Evolutionary conservation across 1,284 basidiomycete genomes (phyloP), one percentile per base, ranked within the genome.

Genomic region (Stygiomarasmius scandens): DNA sequence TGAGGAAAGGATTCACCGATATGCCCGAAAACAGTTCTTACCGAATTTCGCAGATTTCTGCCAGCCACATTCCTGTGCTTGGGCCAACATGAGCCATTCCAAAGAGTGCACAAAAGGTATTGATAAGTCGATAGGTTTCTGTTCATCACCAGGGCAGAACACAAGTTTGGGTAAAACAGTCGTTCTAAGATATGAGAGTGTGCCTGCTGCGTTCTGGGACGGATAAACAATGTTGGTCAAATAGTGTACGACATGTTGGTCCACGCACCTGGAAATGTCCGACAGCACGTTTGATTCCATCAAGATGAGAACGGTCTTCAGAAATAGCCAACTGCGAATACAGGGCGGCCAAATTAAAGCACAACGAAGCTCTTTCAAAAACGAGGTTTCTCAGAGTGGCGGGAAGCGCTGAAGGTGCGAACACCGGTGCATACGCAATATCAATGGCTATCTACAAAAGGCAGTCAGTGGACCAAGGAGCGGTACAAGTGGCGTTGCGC

Each of bases 11-110:
- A 45, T 14, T 16, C n/a, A 19, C 46, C n/a, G n/a, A 49, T 5
- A 25, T 32, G 32, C 19, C 14, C 34, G 12, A 44, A 36, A 3
- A 19, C 22, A 20, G 2, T 9, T 64, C 73, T 67, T 68, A 93
- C 94, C 91, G 61, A 93, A 75, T 61, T 92, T 89, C 5, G 95
- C 96, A 5, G 38, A 16, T 64, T 91, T 86, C 69, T 97, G 95
- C 96, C 96, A 98, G 54, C 89, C 93, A 67, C 95, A 97, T 76
- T 99, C 96, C 67, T 98, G 96, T 0, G 95, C 96, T 74, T 98
- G 95, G 0, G 95, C 95, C 1, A 98, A 81, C 84, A 95, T 92
- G 55, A 98, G 81, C 62, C 78, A 83, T 64, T 92, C 84, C 22
- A 98, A 68, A 22, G 86, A 80, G 45, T 78, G 78, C 22, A 95